These are phyloP conservation scores for Pouteria glomerata DNA, from an alignment of 148 eudicot genomes.

Conservation along the genomic window DNA sequence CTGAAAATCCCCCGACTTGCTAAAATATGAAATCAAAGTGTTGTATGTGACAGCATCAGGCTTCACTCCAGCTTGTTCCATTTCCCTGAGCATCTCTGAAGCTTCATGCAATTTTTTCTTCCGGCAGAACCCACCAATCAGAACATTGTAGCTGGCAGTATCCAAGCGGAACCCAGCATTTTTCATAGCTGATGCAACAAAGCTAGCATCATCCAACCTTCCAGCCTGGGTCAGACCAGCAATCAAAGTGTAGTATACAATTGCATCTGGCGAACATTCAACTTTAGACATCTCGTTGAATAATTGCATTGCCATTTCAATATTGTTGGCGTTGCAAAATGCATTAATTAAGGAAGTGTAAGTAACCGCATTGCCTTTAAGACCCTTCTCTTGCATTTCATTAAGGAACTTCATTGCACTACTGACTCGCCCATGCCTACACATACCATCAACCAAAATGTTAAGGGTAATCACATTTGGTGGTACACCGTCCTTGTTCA, in stretches of 20 bases:
- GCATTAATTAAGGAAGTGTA: conserved; percentile 59
- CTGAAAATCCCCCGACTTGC: conserved; percentile 46
- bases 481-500: conserved; percentile 46
- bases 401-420: conserved; percentile 54
- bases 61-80: conserved; percentile 43
- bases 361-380: conserved; percentile 52
- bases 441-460: conserved; percentile 62
- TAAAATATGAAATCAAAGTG: conserved; percentile 55
- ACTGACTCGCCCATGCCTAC: conserved; percentile 54
- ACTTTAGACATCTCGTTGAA: conserved; percentile 52
- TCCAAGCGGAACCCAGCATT: conserved; percentile 65
- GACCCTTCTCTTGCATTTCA: conserved; percentile 52
- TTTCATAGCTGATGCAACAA: conserved; percentile 46
- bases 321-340: conserved; percentile 62
- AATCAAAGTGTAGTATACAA: conserved; percentile 57
- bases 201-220: conserved; percentile 54
- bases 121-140: conserved; percentile 70
- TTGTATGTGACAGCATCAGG: conserved; percentile 68
- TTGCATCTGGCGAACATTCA: conserved; percentile 53
- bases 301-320: conserved; percentile 53
- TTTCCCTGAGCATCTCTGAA: conserved; percentile 46
- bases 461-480: conserved; percentile 59
- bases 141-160: conserved; percentile 51
- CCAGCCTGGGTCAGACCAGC: conserved; percentile 55
- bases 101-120: conserved; percentile 49